These are phyloP conservation scores for Eucalyptus regnans DNA, from an alignment of 345 rosid species.

Conservation along the genomic window DNA sequence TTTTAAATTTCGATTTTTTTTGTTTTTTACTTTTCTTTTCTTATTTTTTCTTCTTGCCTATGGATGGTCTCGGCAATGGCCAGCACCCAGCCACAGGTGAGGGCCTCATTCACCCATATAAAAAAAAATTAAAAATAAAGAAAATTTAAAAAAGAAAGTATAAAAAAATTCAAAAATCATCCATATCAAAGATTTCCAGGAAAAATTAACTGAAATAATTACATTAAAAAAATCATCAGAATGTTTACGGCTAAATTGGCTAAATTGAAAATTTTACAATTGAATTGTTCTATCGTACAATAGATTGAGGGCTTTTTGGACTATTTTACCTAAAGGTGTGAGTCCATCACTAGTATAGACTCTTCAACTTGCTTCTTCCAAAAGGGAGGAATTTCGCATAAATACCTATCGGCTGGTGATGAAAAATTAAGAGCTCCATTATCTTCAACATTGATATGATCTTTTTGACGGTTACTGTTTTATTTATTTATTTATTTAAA, in stretches of 20 bases:
- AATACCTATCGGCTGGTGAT: not conserved
- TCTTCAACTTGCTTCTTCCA: not conserved
- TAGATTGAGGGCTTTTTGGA: not conserved
- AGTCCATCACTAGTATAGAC: not conserved
- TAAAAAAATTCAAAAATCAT: no score
- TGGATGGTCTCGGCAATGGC: not conserved
- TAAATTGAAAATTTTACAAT: no score
- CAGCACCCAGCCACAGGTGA: rapidly evolving
- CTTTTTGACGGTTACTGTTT: not conserved
- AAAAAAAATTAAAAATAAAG: no score
- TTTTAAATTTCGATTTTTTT: no score
- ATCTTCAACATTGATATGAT: not conserved
- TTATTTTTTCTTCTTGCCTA: no score
- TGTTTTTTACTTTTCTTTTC: no score
- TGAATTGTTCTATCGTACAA: rapidly evolving
- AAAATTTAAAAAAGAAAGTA: no score
- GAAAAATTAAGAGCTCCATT: not conserved
- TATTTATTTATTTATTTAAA: not conserved
- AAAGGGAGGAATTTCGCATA: not conserved
- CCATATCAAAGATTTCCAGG: no score
- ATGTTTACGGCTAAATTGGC: no score
- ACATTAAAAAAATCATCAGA: no score
- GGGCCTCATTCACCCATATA: not conserved
- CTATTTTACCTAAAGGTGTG: not conserved
- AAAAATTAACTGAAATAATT: no score